phyloP scores from a whole-genome alignment of 2,329 filamentous ascomycete species.

The Cladophialophora yegresii region DNA sequence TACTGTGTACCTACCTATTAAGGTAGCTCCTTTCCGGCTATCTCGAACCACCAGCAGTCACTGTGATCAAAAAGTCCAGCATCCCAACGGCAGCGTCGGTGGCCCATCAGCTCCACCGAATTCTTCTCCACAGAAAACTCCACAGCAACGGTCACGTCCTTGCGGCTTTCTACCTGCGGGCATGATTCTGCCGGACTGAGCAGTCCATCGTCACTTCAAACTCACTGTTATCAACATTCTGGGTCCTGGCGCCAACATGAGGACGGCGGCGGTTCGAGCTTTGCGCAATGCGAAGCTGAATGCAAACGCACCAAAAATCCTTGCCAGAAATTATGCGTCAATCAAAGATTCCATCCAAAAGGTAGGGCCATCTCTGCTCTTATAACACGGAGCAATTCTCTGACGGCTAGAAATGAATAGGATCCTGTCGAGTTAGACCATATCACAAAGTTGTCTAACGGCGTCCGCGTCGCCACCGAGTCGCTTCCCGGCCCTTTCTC shows the following conservation, averaged over 20 bases:
- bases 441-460: slow-evolving; percentile 87
- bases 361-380: slow-evolving; percentile 15
- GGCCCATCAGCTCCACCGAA: neutral
- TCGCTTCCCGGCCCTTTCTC: slow-evolving; percentile 92
- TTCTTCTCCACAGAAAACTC: neutral
- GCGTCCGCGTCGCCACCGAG: slow-evolving; percentile 90
- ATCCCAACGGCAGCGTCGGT: neutral
- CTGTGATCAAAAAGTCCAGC: neutral
- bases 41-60: neutral
- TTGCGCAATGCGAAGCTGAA: slow-evolving; percentile 29
- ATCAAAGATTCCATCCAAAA: slow-evolving; percentile 32
- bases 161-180: neutral
- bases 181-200: neutral
- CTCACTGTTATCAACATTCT: neutral
- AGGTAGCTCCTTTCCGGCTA: neutral
- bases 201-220: neutral
- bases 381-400: slow-evolving; percentile 5
- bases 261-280: slow-evolving; percentile 30
- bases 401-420: slow-evolving; percentile 46
- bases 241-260: slow-evolving; percentile 27
- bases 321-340: slow-evolving; percentile 34
- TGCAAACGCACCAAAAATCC: slow-evolving; percentile 17
- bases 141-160: neutral
- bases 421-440: slow-evolving; percentile 85
- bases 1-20: no score